These are phyloP conservation scores for Singerocomus inundabilis DNA, from an alignment of 1,284 basidiomycete genomes.

Conservation along the genomic window DNA sequence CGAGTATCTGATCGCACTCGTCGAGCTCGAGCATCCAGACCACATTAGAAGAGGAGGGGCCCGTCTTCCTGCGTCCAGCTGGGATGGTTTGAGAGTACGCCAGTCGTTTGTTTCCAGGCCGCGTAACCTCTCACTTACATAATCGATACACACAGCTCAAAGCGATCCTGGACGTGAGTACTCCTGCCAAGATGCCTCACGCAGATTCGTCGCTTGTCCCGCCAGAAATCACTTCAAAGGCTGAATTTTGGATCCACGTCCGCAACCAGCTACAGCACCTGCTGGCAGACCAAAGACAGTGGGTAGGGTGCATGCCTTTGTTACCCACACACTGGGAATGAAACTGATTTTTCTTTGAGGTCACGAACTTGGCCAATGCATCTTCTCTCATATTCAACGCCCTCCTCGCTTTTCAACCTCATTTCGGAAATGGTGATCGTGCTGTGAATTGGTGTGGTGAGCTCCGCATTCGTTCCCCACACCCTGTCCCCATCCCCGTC, in stretches of 20 bases:
- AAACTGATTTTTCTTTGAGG: conserved; percentile 41
- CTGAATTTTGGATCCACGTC: conserved; percentile 78
- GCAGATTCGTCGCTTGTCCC: conserved; percentile 80
- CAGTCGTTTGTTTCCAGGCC: neutral
- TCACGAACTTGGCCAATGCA: conserved; percentile 84
- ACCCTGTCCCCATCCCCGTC: too few species aligned
- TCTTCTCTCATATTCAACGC: conserved; percentile 78
- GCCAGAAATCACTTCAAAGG: conserved; percentile 59
- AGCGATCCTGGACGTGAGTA: too few species aligned
- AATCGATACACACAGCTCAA: conserved; percentile 9
- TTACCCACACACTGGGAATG: too few species aligned
- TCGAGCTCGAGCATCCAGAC: conserved; percentile 25
- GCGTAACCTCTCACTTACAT: conserved; percentile 15
- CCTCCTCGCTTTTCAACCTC: conserved; percentile 59
- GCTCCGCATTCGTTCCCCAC: conserved; percentile 31
- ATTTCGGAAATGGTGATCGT: conserved; percentile 63
- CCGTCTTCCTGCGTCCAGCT: neutral
- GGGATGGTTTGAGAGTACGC: neutral
- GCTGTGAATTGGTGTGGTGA: conserved; percentile 90
- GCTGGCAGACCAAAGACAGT: conserved; percentile 67
- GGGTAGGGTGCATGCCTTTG: conserved; percentile 56
- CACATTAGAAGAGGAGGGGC: conserved; percentile 10
- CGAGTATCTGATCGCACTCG: conserved; percentile 24
- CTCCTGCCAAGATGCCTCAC: conserved; percentile 80
- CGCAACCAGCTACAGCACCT: conserved; percentile 59